phyloP scores from a whole-genome alignment of 208 protist genomes.

The Lotmaria passim region DNA sequence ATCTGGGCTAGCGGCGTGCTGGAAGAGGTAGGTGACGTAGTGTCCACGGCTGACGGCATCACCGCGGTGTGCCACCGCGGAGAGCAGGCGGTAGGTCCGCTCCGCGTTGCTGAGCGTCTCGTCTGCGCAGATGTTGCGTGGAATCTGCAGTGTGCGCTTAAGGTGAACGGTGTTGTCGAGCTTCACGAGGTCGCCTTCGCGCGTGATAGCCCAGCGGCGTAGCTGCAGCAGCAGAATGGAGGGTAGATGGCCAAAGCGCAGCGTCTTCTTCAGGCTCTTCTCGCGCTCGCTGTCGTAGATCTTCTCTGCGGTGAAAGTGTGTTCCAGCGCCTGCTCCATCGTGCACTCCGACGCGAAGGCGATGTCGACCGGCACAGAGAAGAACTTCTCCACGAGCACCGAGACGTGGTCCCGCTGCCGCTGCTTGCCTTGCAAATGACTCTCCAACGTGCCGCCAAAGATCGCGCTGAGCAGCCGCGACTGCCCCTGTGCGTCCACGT shows the following conservation, averaged over 20 bases:
- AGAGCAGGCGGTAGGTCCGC: conserved; percentile 71
- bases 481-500: conserved; percentile 46
- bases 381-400: conserved; percentile 72
- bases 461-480: conserved; percentile 60
- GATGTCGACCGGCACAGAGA: conserved; percentile 66
- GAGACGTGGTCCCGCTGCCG: conserved; percentile 60
- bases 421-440: conserved; percentile 67
- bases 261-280: conserved; percentile 71
- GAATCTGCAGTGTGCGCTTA: conserved; percentile 56
- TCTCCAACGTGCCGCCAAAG: conserved; percentile 77
- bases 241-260: conserved; percentile 55
- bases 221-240: conserved; percentile 76
- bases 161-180: conserved; percentile 80
- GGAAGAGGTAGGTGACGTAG: conserved; percentile 79
- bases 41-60: conserved; percentile 56
- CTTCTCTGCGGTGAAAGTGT: conserved; percentile 56
- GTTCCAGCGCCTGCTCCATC: conserved; percentile 72
- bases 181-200: conserved; percentile 84
- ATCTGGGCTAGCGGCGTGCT: conserved; percentile 45
- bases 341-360: conserved; percentile 66
- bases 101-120: conserved; percentile 39
- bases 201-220: conserved; percentile 83
- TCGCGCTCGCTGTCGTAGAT: conserved; percentile 64
- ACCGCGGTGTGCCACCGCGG: conserved; percentile 76
- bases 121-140: conserved; percentile 57